Base-by-base conservation (phyloP, 2,329 filamentous ascomycete genomes). In the Colletotrichum paranaense region DNA sequence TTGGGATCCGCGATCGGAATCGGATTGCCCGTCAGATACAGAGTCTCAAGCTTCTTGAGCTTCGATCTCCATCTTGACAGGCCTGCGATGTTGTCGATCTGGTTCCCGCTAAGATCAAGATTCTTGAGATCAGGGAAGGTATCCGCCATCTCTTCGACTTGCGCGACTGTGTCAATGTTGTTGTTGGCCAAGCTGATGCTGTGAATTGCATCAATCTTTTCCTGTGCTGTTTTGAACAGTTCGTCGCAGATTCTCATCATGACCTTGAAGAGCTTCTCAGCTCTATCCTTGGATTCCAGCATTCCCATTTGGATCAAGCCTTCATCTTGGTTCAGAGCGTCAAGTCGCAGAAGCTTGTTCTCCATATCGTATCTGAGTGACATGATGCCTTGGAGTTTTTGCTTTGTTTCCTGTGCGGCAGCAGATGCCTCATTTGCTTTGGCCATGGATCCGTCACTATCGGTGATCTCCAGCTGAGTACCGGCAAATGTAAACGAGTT, bases 211-310 rank as follows among this genome's bases (percentile, higher is more conserved):
- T 95, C 92, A 62, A 91, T 89, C 81, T 95, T 95, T 62, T 93
- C 92, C 73, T 92, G 87, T 14, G 89, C 80, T 2, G 89, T 92
- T 76, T 92, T 92, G 85, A 98, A 97, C 22, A 93, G 89, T 74
- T 90, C 86, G 66, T 97, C 92, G 80, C 94, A 95, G 59, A 98
- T 92, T 72, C 91, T 91, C 94, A 98, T 97, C 74, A 98, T 87
- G 1, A 94, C 96, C 65, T 94, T 94, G 84, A 98, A 98, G 75
- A 98, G 94, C 81, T 98, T 99, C 75, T 93, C 90, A 58, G 93
- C 91, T 1, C 92, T 92, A 4, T 92, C 91, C 72, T 89, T 90
- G 72, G 86, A 90, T 74, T 91, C 89, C 80, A 97, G 95, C 78
- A 96, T 93, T 49, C 94, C 94, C 82, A 95, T 91, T 55, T 89